phyloP scores from a whole-genome alignment of 108 stramenopile genomes.

The Chaetoceros tenuissimus region DNA sequence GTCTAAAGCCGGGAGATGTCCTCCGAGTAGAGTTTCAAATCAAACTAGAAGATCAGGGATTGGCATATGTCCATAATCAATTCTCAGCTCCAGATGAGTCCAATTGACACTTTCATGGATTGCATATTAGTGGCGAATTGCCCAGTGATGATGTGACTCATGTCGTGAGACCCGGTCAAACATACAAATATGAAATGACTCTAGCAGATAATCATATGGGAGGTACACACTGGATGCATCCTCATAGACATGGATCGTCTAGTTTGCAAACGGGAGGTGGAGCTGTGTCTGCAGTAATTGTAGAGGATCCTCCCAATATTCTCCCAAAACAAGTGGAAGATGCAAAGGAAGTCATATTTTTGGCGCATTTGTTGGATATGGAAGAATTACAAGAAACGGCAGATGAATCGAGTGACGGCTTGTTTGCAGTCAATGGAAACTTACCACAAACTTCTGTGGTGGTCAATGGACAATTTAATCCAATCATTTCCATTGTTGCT shows the following conservation, averaged over 20 bases:
- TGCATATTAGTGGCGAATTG: conserved; percentile 5
- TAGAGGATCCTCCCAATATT: conserved; percentile 4
- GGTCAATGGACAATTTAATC: neutral
- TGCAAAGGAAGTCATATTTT: neutral
- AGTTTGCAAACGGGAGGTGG: conserved; percentile 3
- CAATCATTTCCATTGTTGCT: neutral
- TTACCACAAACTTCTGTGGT: no score
- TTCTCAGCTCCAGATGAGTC: conserved; percentile 1
- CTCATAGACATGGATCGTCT: conserved; percentile 12
- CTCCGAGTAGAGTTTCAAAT: no score
- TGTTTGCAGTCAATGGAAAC: no score
- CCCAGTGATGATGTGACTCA: conserved; percentile 10
- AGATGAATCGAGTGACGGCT: no score
- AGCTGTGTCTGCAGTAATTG: conserved; percentile 7
- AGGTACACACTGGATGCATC: conserved; percentile 13
- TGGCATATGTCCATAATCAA: no score
- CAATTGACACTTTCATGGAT: conserved; percentile 11
- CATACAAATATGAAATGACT: conserved; percentile 6
- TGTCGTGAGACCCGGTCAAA: neutral
- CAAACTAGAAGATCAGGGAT: no score
- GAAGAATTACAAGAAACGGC: neutral
- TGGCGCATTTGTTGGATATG: neutral
- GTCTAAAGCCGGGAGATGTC: no score
- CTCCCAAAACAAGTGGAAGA: neutral
- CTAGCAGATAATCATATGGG: conserved; percentile 1